These are phyloP conservation scores for Ulota crispa DNA, from an alignment of 225 moss, liverwort and hornwort genomes.

Conservation along the genomic window DNA sequence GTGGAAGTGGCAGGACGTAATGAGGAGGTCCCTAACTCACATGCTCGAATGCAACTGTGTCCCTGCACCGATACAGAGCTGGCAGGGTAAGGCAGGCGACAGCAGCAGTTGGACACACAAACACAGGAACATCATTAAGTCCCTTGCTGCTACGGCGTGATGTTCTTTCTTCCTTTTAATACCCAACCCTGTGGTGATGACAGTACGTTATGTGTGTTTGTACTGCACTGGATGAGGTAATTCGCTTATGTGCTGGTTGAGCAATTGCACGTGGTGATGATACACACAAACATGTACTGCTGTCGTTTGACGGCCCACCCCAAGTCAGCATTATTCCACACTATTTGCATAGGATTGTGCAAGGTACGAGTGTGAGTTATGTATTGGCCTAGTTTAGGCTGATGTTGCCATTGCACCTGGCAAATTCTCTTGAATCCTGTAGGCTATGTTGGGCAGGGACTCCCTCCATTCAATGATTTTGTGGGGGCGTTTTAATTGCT, in stretches of 20 bases:
- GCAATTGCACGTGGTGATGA: not conserved
- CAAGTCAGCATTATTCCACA: not conserved
- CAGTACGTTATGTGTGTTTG: not conserved
- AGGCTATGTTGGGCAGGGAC: not conserved
- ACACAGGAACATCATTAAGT: conserved; percentile 3
- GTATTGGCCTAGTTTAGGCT: too few species aligned
- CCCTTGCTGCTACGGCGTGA: not conserved
- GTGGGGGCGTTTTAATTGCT: conserved; percentile 20
- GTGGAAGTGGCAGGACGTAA: conserved; percentile 36
- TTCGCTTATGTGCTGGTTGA: not conserved
- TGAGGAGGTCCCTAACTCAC: conserved; percentile 17
- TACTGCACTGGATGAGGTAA: not conserved
- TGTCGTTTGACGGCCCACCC: not conserved
- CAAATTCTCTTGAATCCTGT: not conserved
- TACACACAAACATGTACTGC: not conserved
- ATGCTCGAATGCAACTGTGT: conserved; percentile 20
- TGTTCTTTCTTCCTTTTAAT: not conserved
- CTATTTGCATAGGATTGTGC: not conserved
- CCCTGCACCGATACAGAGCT: not conserved
- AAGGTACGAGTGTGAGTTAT: not conserved
- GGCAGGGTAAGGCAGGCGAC: not conserved
- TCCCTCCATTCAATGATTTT: conserved; percentile 16
- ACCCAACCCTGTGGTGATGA: not conserved
- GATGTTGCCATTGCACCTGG: too few species aligned
- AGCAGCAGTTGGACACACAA: not conserved